These are phyloP conservation scores for Porphyra umbilicalis DNA, from an alignment of 31 red algal genomes.

Conservation along the genomic window DNA sequence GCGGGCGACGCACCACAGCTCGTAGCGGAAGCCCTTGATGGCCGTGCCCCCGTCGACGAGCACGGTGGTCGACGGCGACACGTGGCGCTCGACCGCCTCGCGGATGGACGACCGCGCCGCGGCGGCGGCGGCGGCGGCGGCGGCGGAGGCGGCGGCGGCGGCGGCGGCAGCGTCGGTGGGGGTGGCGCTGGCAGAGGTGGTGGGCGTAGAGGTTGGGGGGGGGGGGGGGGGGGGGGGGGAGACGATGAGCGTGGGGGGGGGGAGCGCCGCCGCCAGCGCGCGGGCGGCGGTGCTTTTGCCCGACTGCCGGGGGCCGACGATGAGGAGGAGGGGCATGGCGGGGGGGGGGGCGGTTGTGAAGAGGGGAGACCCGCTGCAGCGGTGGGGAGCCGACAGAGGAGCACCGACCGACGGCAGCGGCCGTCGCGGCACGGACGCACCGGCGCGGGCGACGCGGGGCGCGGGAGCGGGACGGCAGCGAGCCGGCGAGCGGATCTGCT, in stretches of 20 bases:
- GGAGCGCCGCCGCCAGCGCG: neutral
- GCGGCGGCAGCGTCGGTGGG: neutral
- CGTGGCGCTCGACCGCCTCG: constrained; percentile 23
- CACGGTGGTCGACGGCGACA: constrained; percentile 21
- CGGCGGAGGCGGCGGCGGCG: neutral
- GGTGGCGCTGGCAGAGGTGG: neutral
- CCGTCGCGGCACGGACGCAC: too few relatives aligned
- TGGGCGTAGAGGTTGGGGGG: neutral
- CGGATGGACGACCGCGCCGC: constrained; percentile 33
- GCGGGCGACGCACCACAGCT: constrained; percentile 72
- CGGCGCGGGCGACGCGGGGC: too few relatives aligned
- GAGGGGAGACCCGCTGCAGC: too few relatives aligned
- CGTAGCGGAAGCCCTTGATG: constrained; percentile 88
- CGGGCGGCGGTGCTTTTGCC: neutral
- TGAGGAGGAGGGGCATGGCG: neutral
- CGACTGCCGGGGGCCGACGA: neutral
- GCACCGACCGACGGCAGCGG: too few relatives aligned
- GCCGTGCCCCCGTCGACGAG: constrained; percentile 60
- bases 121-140: neutral
- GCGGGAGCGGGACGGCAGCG: too few relatives aligned
- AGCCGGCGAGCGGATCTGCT: too few relatives aligned
- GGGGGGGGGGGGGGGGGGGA: neutral
- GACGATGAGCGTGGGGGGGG: neutral
- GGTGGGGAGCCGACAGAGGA: too few relatives aligned
- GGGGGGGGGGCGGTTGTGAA: neutral